These are phyloP conservation scores for Rosa lucieae DNA, from an alignment of 306 rosid species.

Conservation along the genomic window DNA sequence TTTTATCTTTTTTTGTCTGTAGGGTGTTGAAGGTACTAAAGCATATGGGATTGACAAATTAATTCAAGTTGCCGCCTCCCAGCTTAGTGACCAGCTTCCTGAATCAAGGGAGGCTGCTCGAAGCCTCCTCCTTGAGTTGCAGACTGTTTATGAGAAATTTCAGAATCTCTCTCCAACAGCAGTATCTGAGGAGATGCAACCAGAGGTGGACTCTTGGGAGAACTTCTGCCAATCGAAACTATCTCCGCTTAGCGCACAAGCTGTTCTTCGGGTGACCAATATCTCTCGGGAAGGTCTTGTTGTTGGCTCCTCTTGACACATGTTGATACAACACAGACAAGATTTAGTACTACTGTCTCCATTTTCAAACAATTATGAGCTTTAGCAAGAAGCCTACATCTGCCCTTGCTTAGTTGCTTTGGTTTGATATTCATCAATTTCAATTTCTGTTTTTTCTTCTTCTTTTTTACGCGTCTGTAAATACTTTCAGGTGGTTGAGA, in stretches of 20 bases:
- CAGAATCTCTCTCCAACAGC: conserved; percentile 36
- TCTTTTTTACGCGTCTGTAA: conserved; percentile 49
- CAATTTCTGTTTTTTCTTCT: background rate
- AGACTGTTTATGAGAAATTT: conserved; percentile 67
- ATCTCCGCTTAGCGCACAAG: conserved; percentile 93
- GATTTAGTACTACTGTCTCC: conserved; percentile 20
- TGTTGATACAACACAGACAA: conserved; percentile 1
- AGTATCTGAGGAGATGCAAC: conserved; percentile 33
- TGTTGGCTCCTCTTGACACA: conserved; percentile 1
- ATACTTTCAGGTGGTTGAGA: conserved; percentile 54
- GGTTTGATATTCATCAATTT: conserved; percentile 43
- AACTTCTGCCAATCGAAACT: conserved; percentile 82
- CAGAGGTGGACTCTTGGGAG: conserved; percentile 77
- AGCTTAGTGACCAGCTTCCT: conserved; percentile 93
- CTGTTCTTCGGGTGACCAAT: conserved; percentile 66
- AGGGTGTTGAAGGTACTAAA: conserved; percentile 93
- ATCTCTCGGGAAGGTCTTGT: conserved; percentile 3
- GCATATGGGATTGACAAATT: conserved; percentile 85
- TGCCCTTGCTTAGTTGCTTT: conserved; percentile 25
- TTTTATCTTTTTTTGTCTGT: conserved; percentile 20
- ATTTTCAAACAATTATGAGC: conserved; percentile 30
- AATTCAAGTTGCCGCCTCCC: conserved; percentile 89
- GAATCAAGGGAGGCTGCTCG: conserved; percentile 99
- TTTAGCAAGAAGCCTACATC: conserved; percentile 40
- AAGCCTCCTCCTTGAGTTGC: conserved; percentile 75